Evolutionary conservation across 2,329 filamentous ascomycete genomes (phyloP).

Genomic region (Fusarium globosum): DNA sequence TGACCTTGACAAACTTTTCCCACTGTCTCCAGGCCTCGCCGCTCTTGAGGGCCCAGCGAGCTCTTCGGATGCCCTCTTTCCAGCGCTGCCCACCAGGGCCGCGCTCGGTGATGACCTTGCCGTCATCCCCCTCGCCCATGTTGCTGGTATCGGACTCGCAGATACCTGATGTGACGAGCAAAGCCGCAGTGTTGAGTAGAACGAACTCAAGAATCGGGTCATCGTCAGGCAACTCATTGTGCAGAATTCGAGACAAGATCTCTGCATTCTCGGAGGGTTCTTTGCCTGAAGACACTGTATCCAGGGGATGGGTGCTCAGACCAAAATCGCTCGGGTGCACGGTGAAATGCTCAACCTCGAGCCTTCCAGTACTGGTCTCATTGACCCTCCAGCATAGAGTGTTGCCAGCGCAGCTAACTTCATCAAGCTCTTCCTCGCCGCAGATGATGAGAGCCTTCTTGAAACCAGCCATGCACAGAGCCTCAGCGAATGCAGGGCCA

Average conservation of each 20-base stretch:
- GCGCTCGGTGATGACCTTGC: conserved; percentile 80
- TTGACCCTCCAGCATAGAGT: conserved; percentile 90
- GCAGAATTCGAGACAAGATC: conserved; percentile 82
- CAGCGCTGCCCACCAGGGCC: conserved; percentile 89
- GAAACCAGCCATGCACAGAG: conserved; percentile 78
- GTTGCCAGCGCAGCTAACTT: conserved; percentile 89
- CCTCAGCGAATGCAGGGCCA: conserved; percentile 89
- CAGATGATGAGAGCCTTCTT: conserved; percentile 91
- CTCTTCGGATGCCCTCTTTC: conserved; percentile 93
- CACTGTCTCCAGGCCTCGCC: conserved; percentile 88
- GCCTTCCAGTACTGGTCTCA: conserved; percentile 54
- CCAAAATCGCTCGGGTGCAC: conserved; percentile 90
- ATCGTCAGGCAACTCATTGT: conserved; percentile 76
- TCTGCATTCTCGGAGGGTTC: conserved; percentile 87
- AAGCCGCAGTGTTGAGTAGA: conserved; percentile 89
- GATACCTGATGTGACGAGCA: conserved; percentile 86
- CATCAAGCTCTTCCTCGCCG: conserved; percentile 93
- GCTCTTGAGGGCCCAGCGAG: conserved; percentile 87
- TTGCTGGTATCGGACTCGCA: conserved; percentile 84
- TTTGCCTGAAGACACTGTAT: conserved; percentile 84
- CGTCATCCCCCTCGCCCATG: conserved; percentile 85
- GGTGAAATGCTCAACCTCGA: conserved; percentile 79
- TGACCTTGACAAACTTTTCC: conserved; percentile 84
- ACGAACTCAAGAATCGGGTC: conserved; percentile 94
- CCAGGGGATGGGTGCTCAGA: conserved; percentile 77